Evolutionary conservation across 495 filamentous ascomycete species (phyloP), one percentile per base, ranked within the genome.

Genomic region (Apodospora peruviana): DNA sequence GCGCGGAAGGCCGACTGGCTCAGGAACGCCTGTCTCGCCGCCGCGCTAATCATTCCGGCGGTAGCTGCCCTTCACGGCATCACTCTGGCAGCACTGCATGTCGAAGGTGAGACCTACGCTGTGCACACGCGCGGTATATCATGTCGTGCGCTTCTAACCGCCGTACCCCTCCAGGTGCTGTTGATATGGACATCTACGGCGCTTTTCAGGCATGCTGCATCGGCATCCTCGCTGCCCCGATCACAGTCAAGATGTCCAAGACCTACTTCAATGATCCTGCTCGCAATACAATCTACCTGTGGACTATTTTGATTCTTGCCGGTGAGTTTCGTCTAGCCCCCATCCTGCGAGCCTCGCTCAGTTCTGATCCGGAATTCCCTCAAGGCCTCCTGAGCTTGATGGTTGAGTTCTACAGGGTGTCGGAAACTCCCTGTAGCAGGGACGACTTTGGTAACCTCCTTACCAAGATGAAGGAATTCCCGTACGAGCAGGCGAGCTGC

Each of bases 121-220:
- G 20, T 25, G 5, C 40, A 43, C 18, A 17, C 16, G 10, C 19
- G 27, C 27, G 14, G 27, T 7, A 32, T 32, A 32, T 14, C 27
- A 32, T 7, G n/a, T n/a, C n/a, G n/a, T n/a, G 17, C 21, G 7
- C 32, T 20, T 37, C 11, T 14, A 27, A 12, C 17, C 34, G 11
- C 40, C 3, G 22, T 12, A 25, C 17, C 1, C n/a, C n/a, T 22
- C 29, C 43, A 81, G 78, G 64, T 23, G 79, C 77, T 32, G 68
- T 83, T 17, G 81, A 84, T 53, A 79, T 84, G 79, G 81, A 84
- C 56, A 64, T 84, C 4, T 84, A 78, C 23, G 81, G 81, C 1
- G 77, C 80, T 17, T 81, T 84, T 40, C 80, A 84, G 51, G 57
- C 82, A 5, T 84, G 81, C 50, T 71, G 79, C 3, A 81, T 84